These are phyloP conservation scores for Thalia dealbata DNA, from an alignment of 176 grass and related monocot species.

Conservation along the genomic window DNA sequence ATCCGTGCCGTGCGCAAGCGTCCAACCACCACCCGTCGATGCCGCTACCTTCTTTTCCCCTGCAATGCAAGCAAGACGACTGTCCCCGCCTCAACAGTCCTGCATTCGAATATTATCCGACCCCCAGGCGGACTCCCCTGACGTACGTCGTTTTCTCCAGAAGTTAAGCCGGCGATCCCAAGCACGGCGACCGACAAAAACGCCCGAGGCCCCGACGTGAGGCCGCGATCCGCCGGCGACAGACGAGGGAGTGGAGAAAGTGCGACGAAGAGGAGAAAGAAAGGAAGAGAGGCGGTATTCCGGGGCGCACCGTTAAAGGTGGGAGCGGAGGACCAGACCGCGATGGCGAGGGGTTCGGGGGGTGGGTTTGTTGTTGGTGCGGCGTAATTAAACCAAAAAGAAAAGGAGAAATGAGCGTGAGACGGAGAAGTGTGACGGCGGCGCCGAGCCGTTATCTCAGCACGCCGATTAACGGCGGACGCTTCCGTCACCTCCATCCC, in stretches of 20 bases:
- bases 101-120: background rate
- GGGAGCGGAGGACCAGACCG: background rate
- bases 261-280: background rate
- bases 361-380: slow-evolving; percentile 6
- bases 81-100: slow-evolving; percentile 16
- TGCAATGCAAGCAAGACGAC: slow-evolving; percentile 17
- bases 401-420: no score
- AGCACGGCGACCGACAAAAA: background rate
- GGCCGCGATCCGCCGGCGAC: slow-evolving; percentile 1
- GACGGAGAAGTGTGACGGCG: background rate
- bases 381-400: background rate
- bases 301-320: background rate
- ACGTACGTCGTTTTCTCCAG: background rate
- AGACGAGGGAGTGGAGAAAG: background rate
- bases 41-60: slow-evolving; percentile 14
- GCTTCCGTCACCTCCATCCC: background rate
- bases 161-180: background rate
- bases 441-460: background rate
- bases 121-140: background rate
- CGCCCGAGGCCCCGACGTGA: background rate
- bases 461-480: background rate
- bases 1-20: slow-evolving; percentile 21
- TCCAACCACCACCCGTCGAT: background rate
- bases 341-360: background rate
- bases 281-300: background rate